Evolutionary conservation across 257 asterid species (phyloP).

Genomic region (Paraleonurus japonicus): DNA sequence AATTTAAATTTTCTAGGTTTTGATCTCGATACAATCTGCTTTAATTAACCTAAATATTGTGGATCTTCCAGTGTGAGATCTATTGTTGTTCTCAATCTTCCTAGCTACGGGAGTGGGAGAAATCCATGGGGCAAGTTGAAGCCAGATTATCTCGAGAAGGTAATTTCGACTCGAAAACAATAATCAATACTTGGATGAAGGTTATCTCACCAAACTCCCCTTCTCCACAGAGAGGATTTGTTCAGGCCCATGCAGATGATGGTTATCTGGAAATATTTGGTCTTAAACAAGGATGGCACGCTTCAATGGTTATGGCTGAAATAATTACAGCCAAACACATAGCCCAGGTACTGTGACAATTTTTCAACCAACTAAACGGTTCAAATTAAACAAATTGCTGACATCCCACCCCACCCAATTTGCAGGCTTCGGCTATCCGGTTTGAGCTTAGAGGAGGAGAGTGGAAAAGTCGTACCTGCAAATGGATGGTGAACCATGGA

Average conservation of each 20-base stretch:
- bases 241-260: slow-evolving; percentile 79
- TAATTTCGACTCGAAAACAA: slow-evolving; percentile 16
- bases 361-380: not conserved
- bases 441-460: slow-evolving; percentile 94
- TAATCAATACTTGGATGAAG: not conserved
- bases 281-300: slow-evolving; percentile 95
- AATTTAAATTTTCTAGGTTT: slow-evolving; percentile 1
- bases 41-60: slow-evolving; percentile 18
- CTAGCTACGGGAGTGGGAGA: slow-evolving; percentile 97
- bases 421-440: slow-evolving; percentile 71
- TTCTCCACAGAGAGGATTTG: slow-evolving; percentile 67
- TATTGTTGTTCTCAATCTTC: slow-evolving; percentile 77
- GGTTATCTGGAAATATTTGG: slow-evolving; percentile 77
- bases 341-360: slow-evolving; percentile 58
- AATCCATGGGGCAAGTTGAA: slow-evolving; percentile 91
- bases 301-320: slow-evolving; percentile 92
- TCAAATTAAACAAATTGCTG: not conserved
- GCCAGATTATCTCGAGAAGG: slow-evolving; percentile 86
- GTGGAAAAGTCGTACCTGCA: slow-evolving; percentile 84
- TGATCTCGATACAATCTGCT: slow-evolving; percentile 18
- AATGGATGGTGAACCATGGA: slow-evolving; percentile 97
- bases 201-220: not conserved
- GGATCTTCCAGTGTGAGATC: slow-evolving; percentile 72
- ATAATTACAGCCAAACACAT: slow-evolving; percentile 84
- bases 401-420: not conserved